These are phyloP conservation scores for Ustilago sp. DNA, from an alignment of 1,284 basidiomycete species.

Conservation along the genomic window DNA sequence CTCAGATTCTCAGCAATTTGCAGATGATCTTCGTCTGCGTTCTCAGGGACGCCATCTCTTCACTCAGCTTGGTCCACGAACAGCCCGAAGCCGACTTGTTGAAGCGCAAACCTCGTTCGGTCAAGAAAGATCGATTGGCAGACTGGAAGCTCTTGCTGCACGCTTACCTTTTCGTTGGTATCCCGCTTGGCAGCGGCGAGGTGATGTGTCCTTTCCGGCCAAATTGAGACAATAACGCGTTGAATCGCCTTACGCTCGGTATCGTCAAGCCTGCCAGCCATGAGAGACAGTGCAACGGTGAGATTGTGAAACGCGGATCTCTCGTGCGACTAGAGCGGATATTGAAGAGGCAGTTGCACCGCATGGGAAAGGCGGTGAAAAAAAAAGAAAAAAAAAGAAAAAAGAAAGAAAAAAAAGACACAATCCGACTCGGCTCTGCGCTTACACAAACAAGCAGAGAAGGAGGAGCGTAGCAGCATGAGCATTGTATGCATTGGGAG, in stretches of 20 bases:
- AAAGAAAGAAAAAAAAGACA: not conserved
- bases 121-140: constrained; percentile 73
- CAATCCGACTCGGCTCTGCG: constrained; percentile 5
- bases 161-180: constrained; percentile 76
- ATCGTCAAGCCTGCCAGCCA: not conserved
- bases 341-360: not conserved
- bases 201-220: not conserved
- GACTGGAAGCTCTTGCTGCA: constrained; percentile 75
- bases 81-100: constrained; percentile 74
- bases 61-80: constrained; percentile 74
- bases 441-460: not conserved
- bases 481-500: not conserved
- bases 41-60: constrained; percentile 71
- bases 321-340: not conserved
- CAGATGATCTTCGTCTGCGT: constrained; percentile 71
- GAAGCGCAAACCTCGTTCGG: constrained; percentile 72
- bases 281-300: not conserved
- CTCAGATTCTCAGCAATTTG: constrained; percentile 73
- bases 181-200: constrained; percentile 70
- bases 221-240: not conserved
- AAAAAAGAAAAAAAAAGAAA: no score
- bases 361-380: not conserved
- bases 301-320: not conserved
- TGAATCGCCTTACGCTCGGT: not conserved
- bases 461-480: no score